Conservation (phyloP, 192 early-diverging fungal genomes). For the Coemansia sp. region DNA sequence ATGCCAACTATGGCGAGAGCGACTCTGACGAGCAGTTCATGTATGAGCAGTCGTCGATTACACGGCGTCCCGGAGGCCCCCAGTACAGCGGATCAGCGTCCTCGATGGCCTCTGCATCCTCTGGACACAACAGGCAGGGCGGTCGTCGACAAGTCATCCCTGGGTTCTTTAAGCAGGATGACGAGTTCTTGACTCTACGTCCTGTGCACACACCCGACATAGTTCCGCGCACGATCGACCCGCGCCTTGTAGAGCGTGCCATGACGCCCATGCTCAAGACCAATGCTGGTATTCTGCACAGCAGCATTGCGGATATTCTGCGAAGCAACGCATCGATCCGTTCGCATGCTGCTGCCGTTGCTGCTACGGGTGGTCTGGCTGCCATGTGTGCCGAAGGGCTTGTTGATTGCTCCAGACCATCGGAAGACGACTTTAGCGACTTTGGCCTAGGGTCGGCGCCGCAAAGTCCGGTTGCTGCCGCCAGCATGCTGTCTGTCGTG, state of each 20-base stretch:
- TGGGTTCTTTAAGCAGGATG: slow-evolving; percentile 7
- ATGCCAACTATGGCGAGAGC: background rate
- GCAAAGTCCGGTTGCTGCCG: background rate
- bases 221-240: slow-evolving; percentile 41
- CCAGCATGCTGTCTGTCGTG: background rate
- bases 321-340: background rate
- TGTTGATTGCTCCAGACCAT: no score
- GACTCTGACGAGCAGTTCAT: background rate
- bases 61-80: background rate
- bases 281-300: slow-evolving; percentile 16
- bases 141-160: background rate
- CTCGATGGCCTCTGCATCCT: no score
- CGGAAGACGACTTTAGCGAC: background rate
- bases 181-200: slow-evolving; percentile 43
- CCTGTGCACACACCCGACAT: slow-evolving; percentile 49
- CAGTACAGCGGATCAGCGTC: background rate
- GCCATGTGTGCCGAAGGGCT: background rate
- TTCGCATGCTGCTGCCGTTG: background rate
- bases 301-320: slow-evolving; percentile 2
- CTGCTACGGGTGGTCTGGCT: no score
- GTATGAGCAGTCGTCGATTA: background rate
- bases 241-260: slow-evolving; percentile 43
- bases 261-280: slow-evolving; percentile 53
- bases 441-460: background rate
- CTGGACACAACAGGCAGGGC: no score